Evolutionary conservation across 2,329 filamentous ascomycete species (phyloP).

Genomic region (Coniochaeta ligniaria): DNA sequence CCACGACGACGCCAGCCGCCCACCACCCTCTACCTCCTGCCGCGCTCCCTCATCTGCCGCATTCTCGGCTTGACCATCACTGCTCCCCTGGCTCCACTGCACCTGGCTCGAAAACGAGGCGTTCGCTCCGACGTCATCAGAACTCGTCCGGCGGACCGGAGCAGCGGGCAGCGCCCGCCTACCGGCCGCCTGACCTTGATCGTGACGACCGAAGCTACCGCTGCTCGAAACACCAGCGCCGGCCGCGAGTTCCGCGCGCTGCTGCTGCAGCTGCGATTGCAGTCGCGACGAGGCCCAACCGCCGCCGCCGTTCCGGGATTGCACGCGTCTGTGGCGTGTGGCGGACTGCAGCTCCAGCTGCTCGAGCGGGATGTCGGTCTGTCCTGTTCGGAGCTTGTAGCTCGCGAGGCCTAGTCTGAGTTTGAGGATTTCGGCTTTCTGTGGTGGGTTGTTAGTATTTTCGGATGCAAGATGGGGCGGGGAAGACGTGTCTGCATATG

Average conservation of each 20-base stretch:
- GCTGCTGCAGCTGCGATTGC: not conserved
- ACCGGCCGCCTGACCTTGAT: not conserved
- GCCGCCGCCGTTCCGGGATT: not conserved
- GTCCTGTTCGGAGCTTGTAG: constrained; percentile 70
- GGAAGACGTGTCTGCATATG: no score
- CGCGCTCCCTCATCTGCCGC: not conserved
- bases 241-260: not conserved
- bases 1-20: not conserved
- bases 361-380: constrained; percentile 58
- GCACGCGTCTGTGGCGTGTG: not conserved
- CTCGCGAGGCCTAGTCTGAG: constrained; percentile 63
- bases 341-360: constrained; percentile 40
- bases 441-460: constrained; percentile 4
- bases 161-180: not conserved
- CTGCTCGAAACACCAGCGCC: not conserved
- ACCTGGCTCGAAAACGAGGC: not conserved
- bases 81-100: not conserved
- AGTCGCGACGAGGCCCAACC: not conserved
- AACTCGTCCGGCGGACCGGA: constrained; percentile 11
- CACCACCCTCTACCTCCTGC: not conserved
- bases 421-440: constrained; percentile 60
- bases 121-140: not conserved
- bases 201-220: not conserved
- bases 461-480: no score
- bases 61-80: not conserved